These are phyloP conservation scores for Blastocrithidia nonstop DNA, from an alignment of 208 protist species.

Conservation along the genomic window DNA sequence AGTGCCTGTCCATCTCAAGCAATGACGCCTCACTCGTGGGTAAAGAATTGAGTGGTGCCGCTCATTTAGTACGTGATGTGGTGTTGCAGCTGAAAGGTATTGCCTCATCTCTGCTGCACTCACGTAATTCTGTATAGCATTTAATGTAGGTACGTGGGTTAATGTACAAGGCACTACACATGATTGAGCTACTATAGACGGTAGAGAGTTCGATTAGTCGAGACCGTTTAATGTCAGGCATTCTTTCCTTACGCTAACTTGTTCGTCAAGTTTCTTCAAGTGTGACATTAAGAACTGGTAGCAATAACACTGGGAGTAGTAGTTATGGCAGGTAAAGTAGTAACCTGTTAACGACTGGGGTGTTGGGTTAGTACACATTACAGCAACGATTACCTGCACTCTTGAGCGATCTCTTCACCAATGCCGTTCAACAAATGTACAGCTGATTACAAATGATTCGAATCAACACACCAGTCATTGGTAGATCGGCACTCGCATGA, in stretches of 20 bases:
- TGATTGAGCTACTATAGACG: conserved; percentile 75
- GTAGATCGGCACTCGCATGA: conserved; percentile 46
- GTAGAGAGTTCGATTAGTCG: conserved; percentile 49
- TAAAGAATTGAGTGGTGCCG: conserved; percentile 71
- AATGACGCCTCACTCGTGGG: conserved; percentile 68
- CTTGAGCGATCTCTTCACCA: conserved; percentile 33
- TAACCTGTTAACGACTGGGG: conserved; percentile 56
- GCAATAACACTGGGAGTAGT: too few species aligned
- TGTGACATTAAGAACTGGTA: too few species aligned
- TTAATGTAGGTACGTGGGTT: conserved; percentile 35
- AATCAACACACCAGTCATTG: conserved; percentile 44
- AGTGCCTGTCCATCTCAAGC: conserved; percentile 75
- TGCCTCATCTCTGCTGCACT: conserved; percentile 38
- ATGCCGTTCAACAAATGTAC: conserved; percentile 69
- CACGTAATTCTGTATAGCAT: conserved; percentile 43
- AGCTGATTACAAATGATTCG: conserved; percentile 62
- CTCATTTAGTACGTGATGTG: conserved; percentile 36
- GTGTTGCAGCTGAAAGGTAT: conserved; percentile 69
- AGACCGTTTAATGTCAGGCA: conserved; percentile 59
- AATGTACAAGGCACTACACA: conserved; percentile 23
- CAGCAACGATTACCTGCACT: conserved; percentile 60
- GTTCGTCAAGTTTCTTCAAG: too few species aligned
- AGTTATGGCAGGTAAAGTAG: too few species aligned
- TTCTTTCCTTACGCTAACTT: conserved; percentile 55
- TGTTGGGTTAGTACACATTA: conserved; percentile 74